Conservation (phyloP, 2,329 filamentous ascomycete species). For the Fusarium sp. region DNA sequence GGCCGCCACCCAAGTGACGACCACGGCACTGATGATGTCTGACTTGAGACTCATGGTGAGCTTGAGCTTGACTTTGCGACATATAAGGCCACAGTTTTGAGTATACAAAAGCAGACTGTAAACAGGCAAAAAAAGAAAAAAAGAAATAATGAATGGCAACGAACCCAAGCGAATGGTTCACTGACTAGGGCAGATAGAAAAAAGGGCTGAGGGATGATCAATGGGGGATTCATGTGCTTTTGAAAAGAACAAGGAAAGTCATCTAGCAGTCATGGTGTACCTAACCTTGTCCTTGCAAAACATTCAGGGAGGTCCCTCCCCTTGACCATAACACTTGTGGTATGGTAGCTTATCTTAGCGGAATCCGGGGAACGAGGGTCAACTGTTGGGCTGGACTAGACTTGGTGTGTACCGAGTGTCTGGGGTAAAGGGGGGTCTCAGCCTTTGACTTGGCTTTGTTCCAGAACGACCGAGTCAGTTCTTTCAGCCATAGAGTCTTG, state of each 20-base stretch:
- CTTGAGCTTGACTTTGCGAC: constrained; percentile 20
- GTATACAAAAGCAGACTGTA: neutral
- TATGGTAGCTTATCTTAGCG: constrained; percentile 5
- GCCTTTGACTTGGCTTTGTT: neutral
- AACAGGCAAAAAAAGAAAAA: neutral
- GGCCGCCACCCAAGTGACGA: constrained; percentile 42
- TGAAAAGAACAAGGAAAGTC: constrained; percentile 17
- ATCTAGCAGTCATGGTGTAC: neutral
- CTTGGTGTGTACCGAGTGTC: constrained; percentile 6
- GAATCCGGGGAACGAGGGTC: constrained; percentile 11
- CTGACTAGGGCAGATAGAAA: neutral
- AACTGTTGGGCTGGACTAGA: neutral
- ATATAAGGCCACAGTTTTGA: neutral
- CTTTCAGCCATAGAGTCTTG: neutral
- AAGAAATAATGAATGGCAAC: constrained; percentile 10
- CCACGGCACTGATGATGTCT: constrained; percentile 33
- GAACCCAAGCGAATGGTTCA: neutral
- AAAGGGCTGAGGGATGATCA: neutral
- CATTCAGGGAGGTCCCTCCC: neutral
- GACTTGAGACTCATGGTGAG: constrained; percentile 30
- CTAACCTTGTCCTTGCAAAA: constrained; percentile 1
- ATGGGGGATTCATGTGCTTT: constrained; percentile 38
- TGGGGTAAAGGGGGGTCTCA: constrained; percentile 21
- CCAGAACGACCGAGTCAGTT: constrained; percentile 29
- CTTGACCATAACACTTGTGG: neutral